Conservation (phyloP, 2,329 filamentous ascomycete species). For the Diaporthe sp. region DNA sequence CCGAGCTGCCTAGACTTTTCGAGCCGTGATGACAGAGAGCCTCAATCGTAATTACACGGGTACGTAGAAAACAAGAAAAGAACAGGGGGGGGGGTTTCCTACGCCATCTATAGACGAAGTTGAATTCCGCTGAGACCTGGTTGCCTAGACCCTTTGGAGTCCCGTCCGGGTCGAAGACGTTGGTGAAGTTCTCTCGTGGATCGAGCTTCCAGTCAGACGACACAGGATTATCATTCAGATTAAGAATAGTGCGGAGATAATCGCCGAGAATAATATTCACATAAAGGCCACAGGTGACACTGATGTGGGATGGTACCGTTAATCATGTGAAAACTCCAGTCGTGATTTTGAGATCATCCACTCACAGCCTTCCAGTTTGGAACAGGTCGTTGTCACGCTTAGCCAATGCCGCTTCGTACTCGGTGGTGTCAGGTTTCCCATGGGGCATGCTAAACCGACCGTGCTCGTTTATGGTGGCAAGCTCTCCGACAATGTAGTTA, state of each 20-base stretch:
- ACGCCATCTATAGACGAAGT: slow-evolving; percentile 14
- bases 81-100: fast-evolving
- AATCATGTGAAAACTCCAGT: not conserved
- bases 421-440: not conserved
- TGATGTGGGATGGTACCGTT: not conserved
- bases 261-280: slow-evolving; percentile 1
- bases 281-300: slow-evolving; percentile 2
- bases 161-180: not conserved
- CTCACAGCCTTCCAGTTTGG: slow-evolving; percentile 7
- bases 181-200: slow-evolving; percentile 2
- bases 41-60: no score
- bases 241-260: not conserved
- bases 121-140: not conserved
- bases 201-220: slow-evolving; percentile 4
- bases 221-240: not conserved
- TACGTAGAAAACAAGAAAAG: fast-evolving
- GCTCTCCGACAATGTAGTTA: slow-evolving; percentile 11
- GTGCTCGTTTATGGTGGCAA: not conserved
- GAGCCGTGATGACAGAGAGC: not conserved
- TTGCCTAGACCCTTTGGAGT: slow-evolving; percentile 1
- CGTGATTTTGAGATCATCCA: not conserved
- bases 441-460: not conserved
- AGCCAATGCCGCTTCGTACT: not conserved
- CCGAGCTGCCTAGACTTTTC: not conserved
- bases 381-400: slow-evolving; percentile 11